These are phyloP conservation scores for Fusarium burgessii DNA, from an alignment of 2,329 filamentous ascomycete species.

Conservation along the genomic window DNA sequence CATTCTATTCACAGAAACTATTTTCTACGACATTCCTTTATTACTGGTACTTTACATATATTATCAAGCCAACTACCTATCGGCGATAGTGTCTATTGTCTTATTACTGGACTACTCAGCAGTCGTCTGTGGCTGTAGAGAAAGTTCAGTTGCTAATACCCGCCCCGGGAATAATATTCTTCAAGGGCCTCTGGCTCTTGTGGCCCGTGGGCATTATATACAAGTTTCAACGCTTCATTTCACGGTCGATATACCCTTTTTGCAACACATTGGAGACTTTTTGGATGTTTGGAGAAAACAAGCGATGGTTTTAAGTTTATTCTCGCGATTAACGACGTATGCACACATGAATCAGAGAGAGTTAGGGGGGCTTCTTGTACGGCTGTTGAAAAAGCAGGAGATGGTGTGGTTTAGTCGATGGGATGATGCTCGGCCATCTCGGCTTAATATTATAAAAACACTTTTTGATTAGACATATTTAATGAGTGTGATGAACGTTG, in stretches of 20 bases:
- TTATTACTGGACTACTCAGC: slow-evolving; percentile 20
- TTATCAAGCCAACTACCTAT: slow-evolving; percentile 46
- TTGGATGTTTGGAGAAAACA: slow-evolving; percentile 41
- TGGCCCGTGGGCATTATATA: slow-evolving; percentile 44
- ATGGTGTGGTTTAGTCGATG: slow-evolving; percentile 27
- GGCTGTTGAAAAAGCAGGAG: slow-evolving; percentile 22
- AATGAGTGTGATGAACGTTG: slow-evolving; percentile 33
- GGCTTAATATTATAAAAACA: slow-evolving; percentile 35
- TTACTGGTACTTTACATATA: slow-evolving; percentile 45
- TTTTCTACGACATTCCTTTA: slow-evolving; percentile 39
- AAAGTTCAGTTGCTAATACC: slow-evolving; percentile 29
- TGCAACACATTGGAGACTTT: slow-evolving; percentile 41
- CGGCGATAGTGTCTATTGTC: slow-evolving; percentile 53
- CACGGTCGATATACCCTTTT: slow-evolving; percentile 51
- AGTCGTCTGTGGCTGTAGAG: slow-evolving; percentile 7
- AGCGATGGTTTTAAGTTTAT: slow-evolving; percentile 43
- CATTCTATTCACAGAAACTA: slow-evolving; percentile 41
- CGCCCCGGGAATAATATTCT: slow-evolving; percentile 35
- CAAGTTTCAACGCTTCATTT: slow-evolving; percentile 46
- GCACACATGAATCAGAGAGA: slow-evolving; percentile 42
- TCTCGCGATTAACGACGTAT: slow-evolving; percentile 44
- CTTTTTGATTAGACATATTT: slow-evolving; percentile 43
- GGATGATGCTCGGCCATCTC: slow-evolving; percentile 32
- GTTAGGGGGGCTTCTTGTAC: slow-evolving; percentile 20
- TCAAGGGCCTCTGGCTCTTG: slow-evolving; percentile 23